These are phyloP conservation scores for Ceratobasidium sp. DNA, from an alignment of 1,284 basidiomycete species.

Conservation along the genomic window DNA sequence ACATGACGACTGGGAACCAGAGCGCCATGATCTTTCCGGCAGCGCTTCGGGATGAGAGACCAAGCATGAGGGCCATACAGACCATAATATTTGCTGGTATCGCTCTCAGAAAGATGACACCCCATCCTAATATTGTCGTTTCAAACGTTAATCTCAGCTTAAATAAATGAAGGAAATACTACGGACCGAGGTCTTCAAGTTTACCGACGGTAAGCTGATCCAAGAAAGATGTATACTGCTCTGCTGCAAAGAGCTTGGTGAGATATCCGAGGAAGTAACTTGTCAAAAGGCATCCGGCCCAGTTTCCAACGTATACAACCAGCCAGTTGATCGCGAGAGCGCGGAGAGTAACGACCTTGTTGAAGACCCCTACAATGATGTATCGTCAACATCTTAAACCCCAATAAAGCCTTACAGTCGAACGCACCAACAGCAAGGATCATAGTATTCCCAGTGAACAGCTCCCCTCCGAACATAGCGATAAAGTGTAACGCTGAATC, in stretches of 20 bases:
- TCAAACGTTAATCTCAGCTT: neutral
- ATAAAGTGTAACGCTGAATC: conserved; percentile 47
- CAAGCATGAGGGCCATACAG: conserved; percentile 50
- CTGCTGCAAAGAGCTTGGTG: conserved; percentile 48
- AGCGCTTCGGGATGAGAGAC: conserved; percentile 49
- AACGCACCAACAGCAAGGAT: conserved; percentile 49
- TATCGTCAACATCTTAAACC: too few relatives aligned
- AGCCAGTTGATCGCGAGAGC: conserved; percentile 46
- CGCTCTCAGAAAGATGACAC: conserved; percentile 50
- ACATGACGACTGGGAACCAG: conserved; percentile 50
- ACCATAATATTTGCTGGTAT: conserved; percentile 51
- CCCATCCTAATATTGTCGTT: conserved; percentile 46
- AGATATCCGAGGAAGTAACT: conserved; percentile 50
- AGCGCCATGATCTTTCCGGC: conserved; percentile 51
- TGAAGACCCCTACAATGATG: conserved; percentile 18
- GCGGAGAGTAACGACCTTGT: conserved; percentile 5
- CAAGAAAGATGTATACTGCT: conserved; percentile 29
- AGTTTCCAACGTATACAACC: conserved; percentile 50
- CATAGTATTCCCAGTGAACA: conserved; percentile 51
- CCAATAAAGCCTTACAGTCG: too few relatives aligned
- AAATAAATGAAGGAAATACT: neutral
- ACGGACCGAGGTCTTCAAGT: conserved; percentile 28
- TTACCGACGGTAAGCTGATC: conserved; percentile 5
- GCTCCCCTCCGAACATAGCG: conserved; percentile 50
- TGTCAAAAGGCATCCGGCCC: conserved; percentile 49